phyloP scores from a whole-genome alignment of 2,329 filamentous ascomycete genomes.

The Colletotrichum sp. region DNA sequence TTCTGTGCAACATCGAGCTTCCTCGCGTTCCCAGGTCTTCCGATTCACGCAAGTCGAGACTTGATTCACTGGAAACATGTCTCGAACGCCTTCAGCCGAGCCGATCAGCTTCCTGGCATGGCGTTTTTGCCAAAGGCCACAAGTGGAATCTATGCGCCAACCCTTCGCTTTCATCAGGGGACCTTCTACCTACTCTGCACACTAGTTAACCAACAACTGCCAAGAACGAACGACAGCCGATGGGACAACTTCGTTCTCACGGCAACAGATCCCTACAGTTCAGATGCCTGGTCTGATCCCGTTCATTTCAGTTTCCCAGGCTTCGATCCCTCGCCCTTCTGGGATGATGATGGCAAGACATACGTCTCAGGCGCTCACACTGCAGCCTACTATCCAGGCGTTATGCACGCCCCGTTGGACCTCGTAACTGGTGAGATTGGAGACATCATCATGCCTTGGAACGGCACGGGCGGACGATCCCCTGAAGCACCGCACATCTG shows the following conservation, averaged over 20 bases:
- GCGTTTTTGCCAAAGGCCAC: constrained; percentile 31
- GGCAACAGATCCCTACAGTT: constrained; percentile 24
- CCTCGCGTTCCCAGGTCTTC: constrained; percentile 56
- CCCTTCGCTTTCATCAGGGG: constrained; percentile 45
- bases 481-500: constrained; percentile 62
- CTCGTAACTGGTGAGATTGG: constrained; percentile 44
- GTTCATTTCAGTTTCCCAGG: constrained; percentile 26
- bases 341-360: constrained; percentile 59
- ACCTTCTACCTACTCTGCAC: constrained; percentile 51
- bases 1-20: constrained; percentile 59
- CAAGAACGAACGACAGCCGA: constrained; percentile 2
- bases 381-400: constrained; percentile 30
- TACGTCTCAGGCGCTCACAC: constrained; percentile 50
- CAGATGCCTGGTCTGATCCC: constrained; percentile 29
- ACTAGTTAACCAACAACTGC: neutral
- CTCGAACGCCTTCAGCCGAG: constrained; percentile 44
- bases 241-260: constrained; percentile 22
- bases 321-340: constrained; percentile 58
- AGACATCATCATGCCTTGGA: constrained; percentile 48
- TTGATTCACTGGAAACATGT: constrained; percentile 53
- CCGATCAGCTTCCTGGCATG: constrained; percentile 44
- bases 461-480: constrained; percentile 46
- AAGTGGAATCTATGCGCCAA: constrained; percentile 53
- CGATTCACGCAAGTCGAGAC: constrained; percentile 58
- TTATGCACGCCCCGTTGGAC: constrained; percentile 43